Conservation (phyloP, 768 basidiomycete species). For the Hebeloma cylindrosporum region DNA sequence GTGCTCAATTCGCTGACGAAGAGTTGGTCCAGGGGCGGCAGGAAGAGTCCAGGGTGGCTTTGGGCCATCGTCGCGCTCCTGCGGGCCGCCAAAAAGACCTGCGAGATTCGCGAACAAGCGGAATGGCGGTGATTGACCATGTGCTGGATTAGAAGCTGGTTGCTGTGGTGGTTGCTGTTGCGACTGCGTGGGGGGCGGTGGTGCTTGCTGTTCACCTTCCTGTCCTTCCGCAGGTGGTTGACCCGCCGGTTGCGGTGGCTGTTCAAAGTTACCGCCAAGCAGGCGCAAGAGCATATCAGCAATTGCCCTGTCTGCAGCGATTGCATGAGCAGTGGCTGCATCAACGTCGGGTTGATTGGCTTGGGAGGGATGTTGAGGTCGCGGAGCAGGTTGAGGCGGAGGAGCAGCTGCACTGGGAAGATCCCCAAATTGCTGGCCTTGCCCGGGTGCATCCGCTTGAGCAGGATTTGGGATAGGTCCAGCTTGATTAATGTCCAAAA, state of each 20-base stretch:
- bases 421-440: no score
- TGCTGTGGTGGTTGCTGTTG: background rate
- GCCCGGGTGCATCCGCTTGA: no score
- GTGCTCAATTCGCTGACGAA: conserved; percentile 68
- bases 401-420: no score
- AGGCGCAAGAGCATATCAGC: no score
- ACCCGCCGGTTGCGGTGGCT: no score
- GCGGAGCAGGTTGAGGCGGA: no score
- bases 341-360: no score
- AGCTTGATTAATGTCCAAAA: conserved; percentile 13
- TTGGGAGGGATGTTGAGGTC: no score
- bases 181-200: background rate
- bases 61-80: conserved; percentile 8
- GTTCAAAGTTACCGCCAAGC: no score
- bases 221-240: no score
- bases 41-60: conserved; percentile 21
- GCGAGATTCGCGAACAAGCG: conserved; percentile 5
- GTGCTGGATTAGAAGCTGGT: background rate
- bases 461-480: conserved; percentile 4
- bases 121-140: background rate
- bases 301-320: no score
- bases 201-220: conserved; percentile 1
- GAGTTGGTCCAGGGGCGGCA: conserved; percentile 16
- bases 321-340: no score
- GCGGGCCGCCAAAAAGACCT: conserved; percentile 8